Evolutionary conservation across 257 asterid species (phyloP).

Genomic region (Primulina tabacum): DNA sequence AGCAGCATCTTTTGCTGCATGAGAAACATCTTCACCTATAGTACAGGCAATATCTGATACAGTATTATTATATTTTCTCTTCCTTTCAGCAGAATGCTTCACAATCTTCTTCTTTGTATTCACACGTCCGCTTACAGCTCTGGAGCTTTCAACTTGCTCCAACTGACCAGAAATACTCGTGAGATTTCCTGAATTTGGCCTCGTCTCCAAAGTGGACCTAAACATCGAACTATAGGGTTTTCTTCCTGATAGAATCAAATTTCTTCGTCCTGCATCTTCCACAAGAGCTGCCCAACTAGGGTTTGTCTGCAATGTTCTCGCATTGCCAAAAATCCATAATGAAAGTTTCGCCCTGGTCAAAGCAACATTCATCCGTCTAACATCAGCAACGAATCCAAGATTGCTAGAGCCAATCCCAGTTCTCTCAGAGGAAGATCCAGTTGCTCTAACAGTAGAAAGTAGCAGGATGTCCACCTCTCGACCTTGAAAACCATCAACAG

Average conservation of each 20-base stretch:
- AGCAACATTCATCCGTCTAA: slow-evolving; percentile 98
- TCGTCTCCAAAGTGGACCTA: slow-evolving; percentile 30
- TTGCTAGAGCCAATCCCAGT: slow-evolving; percentile 40
- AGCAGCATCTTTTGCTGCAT: slow-evolving; percentile 27
- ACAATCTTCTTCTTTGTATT: slow-evolving; percentile 28
- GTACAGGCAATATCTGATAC: slow-evolving; percentile 22
- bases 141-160: slow-evolving; percentile 37
- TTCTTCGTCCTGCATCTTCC: slow-evolving; percentile 68
- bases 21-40: slow-evolving; percentile 28
- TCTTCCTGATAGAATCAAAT: slow-evolving; percentile 54
- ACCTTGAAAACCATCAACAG: slow-evolving; percentile 98
- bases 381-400: slow-evolving; percentile 96
- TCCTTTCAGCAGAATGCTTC: slow-evolving; percentile 41
- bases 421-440: slow-evolving; percentile 47
- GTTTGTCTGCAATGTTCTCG: slow-evolving; percentile 68
- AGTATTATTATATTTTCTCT: slow-evolving; percentile 37
- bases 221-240: slow-evolving; percentile 65
- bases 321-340: slow-evolving; percentile 85
- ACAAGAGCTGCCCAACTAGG: slow-evolving; percentile 85
- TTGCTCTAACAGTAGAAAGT: slow-evolving; percentile 94
- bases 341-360: slow-evolving; percentile 89
- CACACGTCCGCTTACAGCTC: slow-evolving; percentile 24
- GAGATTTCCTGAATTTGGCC: slow-evolving; percentile 34
- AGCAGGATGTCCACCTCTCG: slow-evolving; percentile 90
- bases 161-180: slow-evolving; percentile 33